Evolutionary conservation across 257 asterid species (phyloP).

Genomic region (Nicotiana otophora): DNA sequence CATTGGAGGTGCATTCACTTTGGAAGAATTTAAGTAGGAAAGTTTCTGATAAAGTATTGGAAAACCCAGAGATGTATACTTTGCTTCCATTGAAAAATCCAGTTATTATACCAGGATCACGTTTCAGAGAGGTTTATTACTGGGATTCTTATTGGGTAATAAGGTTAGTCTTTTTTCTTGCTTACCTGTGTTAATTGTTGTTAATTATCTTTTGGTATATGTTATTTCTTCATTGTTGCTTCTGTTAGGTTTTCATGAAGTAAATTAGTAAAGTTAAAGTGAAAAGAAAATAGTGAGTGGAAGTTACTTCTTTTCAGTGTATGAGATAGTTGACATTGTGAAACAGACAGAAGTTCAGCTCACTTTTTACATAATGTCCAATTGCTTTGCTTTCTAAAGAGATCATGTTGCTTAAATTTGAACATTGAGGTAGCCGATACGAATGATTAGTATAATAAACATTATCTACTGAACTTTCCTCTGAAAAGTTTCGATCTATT

Average conservation of each 20-base stretch:
- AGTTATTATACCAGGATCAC: conserved; percentile 79
- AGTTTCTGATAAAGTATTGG: conserved; percentile 50
- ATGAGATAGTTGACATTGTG: no score
- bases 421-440: neutral
- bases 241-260: neutral
- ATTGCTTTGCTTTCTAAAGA: neutral
- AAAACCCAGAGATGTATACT: conserved; percentile 50
- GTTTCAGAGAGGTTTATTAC: conserved; percentile 84
- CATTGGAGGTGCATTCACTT: conserved; percentile 63
- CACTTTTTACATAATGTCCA: no score
- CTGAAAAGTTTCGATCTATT: neutral
- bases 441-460: neutral
- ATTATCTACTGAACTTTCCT: neutral
- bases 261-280: neutral
- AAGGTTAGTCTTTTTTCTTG: conserved; percentile 39
- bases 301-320: no score
- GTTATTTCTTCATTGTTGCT: neutral
- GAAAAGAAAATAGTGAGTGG: neutral
- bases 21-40: conserved; percentile 82
- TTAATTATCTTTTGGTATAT: neutral
- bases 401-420: neutral
- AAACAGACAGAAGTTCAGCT: neutral
- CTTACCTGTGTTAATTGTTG: neutral
- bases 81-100: conserved; percentile 67
- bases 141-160: conserved; percentile 97